Base-by-base conservation (phyloP, 1,284 basidiomycete species). In the Earliella scabrosa region DNA sequence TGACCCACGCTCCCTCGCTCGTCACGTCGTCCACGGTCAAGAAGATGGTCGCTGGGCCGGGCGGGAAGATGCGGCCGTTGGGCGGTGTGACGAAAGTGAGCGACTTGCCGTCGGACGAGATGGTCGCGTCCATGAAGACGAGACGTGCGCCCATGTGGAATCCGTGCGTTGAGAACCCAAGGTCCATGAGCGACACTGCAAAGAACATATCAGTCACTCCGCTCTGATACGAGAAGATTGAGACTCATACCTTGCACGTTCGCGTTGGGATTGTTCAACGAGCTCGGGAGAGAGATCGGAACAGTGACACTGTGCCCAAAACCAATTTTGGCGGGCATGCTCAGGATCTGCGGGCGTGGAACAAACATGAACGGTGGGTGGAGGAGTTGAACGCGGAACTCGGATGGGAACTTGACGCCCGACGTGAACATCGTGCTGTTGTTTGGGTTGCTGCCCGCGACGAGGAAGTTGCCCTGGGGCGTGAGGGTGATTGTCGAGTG, bases 371-470 rank as follows among this genome's bases (percentile, higher is more conserved):
- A 80, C 0, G 80, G 77, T 8, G 80, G 77, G 62, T 76, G 72
- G 40, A 80, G 71, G 56, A 73, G 77, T 65, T 82, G 76, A 7
- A 78, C 75, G 3, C 77, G 68, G 68, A 78, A 82, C 66, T 80
- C 78, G 24, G 77, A 81, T n/a, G 60, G 50, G 59, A 56, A 66
- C 66, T 65, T 59, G 41, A 66, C 50, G 21, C 46, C 16, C 10
- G 55, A 41, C 7, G 54, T 53, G 10, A 40, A 14, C 9, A 66
- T 24, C 9, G 47, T 44, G 32, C 32, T 71, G 23, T 59, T 69
- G 59, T 83, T 81, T 7, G 82, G 82, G 65, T 83, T 82, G 23
- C 73, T 77, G 0, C 81, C 81, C 18, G 75, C 77, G 51, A 82
- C 66, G 57, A 80, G 70, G 52, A 82, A 73, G 54, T 77, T 76